Evolutionary conservation across 176 grass and related monocot genomes (phyloP).

Genomic region (Oryza punctata): DNA sequence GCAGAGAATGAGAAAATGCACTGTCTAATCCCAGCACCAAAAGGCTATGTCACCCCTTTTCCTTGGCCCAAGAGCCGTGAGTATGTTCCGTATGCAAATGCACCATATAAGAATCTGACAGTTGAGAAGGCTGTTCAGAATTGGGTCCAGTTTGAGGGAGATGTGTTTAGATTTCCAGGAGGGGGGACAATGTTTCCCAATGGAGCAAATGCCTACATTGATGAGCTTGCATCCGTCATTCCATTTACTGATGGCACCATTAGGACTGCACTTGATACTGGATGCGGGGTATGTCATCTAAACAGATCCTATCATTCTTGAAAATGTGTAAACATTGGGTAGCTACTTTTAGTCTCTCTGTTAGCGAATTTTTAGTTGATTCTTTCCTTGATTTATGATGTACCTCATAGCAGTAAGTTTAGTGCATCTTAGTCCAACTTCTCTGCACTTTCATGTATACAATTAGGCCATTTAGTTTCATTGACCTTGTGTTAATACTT

Average conservation of each 20-base stretch:
- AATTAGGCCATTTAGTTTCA: background rate
- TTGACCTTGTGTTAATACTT: slow-evolving; percentile 10
- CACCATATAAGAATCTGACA: slow-evolving; percentile 67
- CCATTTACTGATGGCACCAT: slow-evolving; percentile 70
- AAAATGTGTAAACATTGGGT: slow-evolving; percentile 2
- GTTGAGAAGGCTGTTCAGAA: slow-evolving; percentile 74
- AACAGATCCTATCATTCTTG: slow-evolving; percentile 35
- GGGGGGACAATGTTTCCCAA: slow-evolving; percentile 77
- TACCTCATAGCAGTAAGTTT: slow-evolving; percentile 38
- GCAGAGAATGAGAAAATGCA: slow-evolving; percentile 61
- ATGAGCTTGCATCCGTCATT: slow-evolving; percentile 72
- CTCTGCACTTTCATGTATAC: slow-evolving; percentile 7
- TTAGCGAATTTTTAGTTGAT: background rate
- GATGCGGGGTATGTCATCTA: slow-evolving; percentile 70
- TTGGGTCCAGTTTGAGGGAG: slow-evolving; percentile 74
- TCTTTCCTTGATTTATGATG: slow-evolving; percentile 22
- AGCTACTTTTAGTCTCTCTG: background rate
- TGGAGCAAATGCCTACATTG: slow-evolving; percentile 71
- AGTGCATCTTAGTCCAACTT: background rate
- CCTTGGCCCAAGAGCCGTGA: slow-evolving; percentile 84
- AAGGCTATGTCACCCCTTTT: slow-evolving; percentile 77
- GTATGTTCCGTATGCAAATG: slow-evolving; percentile 77
- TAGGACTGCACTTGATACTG: slow-evolving; percentile 88
- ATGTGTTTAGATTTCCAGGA: slow-evolving; percentile 81
- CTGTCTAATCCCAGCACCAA: slow-evolving; percentile 78